Base-by-base conservation (phyloP, 257 asterid genomes). In the Primulina tabacum region DNA sequence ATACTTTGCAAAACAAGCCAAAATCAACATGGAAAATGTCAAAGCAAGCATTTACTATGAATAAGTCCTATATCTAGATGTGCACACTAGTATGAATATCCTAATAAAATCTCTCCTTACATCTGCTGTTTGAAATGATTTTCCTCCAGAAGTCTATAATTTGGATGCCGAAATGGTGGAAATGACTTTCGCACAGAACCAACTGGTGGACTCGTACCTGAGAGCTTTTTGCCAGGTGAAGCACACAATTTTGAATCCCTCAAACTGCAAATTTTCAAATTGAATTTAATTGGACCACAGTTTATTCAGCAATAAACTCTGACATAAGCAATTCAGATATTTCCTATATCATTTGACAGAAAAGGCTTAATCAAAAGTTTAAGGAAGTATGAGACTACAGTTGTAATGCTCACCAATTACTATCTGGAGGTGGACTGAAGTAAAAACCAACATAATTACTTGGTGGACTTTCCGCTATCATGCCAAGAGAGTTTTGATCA, bases 101-200 rank as follows among this genome's bases (percentile, higher is more conserved):
- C 67, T 26, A 57, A 63, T 61, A 69, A 47, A 11, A 18, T n/a
- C 28, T 28, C 72, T 28, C 67, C 99, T 87, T 88, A 93, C 99
- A 77, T 66, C 79, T 89, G 99, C 69, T 90, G 99, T 74, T 82
- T 85, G 87, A 93, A 93, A 60, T 96, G 97, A 85, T 89, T 89
- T 83, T 90, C 97, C 75, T 87, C 89, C 7, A 90, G 81, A 74
- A 90, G 97, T 78, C 87, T 80, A 85, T 93, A 95, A 79, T 94
- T 83, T 58, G 93, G 96, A 74, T 90, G 99, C 77, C 81, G 97
- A 81, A 87, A 90, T 67, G 93, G 78, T 33, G 95, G 96, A 77
- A 88, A 84, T 50, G 97, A 71, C 79, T 87, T 90, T 35, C 94
- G 94, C 79, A 82, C 82, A 34, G 95, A 93, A 73, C 92, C 97